A percentile compares a stretch with the other conserved stretches of the same genome.
Conservation (phyloP, 257 asterid species). For the Oldenlandia corymbosa region DNA sequence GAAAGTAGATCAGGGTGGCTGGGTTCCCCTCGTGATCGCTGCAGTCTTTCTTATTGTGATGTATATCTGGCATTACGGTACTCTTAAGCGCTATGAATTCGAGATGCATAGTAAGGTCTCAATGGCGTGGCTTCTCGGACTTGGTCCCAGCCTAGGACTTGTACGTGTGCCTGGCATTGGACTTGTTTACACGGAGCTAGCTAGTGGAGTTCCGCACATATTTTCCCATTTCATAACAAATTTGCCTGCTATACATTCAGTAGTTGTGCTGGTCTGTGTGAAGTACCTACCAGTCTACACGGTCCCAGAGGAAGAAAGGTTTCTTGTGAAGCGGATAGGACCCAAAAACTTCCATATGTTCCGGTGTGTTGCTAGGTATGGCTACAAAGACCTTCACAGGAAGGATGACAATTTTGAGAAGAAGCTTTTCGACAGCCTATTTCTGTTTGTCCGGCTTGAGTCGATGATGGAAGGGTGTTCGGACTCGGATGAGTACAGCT, state of each 20-base stretch:
- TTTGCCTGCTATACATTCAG: constrained; percentile 84
- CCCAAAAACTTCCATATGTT: constrained; percentile 92
- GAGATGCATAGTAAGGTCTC: constrained; percentile 98
- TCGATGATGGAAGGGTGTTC: constrained; percentile 96
- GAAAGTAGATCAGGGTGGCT: constrained; percentile 91
- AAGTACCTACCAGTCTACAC: constrained; percentile 95
- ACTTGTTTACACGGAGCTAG: constrained; percentile 93
- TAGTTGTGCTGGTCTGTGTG: constrained; percentile 79
- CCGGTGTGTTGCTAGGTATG: constrained; percentile 89
- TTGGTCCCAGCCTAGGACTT: constrained; percentile 91
- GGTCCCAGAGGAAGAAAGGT: constrained; percentile 85
- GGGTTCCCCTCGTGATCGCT: constrained; percentile 96
- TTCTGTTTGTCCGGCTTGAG: constrained; percentile 81
- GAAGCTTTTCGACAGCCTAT: constrained; percentile 66
- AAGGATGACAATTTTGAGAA: constrained; percentile 87
- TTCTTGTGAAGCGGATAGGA: constrained; percentile 84
- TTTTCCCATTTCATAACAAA: constrained; percentile 96
- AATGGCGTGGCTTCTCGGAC: constrained; percentile 92
- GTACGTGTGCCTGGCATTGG: constrained; percentile 98
- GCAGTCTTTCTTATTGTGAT: constrained; percentile 77
- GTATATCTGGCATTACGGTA: constrained; percentile 94
- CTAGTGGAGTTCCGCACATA: constrained; percentile 90
- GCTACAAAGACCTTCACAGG: constrained; percentile 87
- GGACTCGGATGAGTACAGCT: constrained; percentile 79
- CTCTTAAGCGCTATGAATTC: constrained; percentile 74